phyloP scores from a whole-genome alignment of 768 basidiomycete genomes.

The Leccinum pellstonianum region DNA sequence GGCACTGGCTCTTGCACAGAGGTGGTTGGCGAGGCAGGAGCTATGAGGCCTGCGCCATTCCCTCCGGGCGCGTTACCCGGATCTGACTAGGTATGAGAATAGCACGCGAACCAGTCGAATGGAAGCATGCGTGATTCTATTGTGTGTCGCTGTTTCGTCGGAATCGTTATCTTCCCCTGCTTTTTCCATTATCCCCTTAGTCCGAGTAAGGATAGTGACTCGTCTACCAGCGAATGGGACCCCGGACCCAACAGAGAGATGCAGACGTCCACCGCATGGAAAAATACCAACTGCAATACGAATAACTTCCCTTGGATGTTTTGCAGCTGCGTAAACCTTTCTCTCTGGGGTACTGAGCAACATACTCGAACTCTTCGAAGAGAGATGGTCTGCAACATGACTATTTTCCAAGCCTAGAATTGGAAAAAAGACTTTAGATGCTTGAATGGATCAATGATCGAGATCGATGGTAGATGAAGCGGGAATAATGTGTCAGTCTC shows the following conservation, averaged over 20 bases:
- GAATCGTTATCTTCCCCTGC: neutral
- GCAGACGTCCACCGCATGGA: neutral
- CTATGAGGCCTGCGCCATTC: constrained; percentile 8
- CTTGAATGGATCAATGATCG: no score
- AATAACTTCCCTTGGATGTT: no score
- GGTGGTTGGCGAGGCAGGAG: constrained; percentile 41
- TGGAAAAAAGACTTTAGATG: no score
- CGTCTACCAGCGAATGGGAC: neutral
- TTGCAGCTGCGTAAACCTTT: no score
- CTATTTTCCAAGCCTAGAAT: no score
- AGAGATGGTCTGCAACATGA: no score
- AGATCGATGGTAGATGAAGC: no score
- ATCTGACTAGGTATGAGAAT: neutral
- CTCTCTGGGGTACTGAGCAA: no score
- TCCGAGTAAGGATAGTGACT: neutral
- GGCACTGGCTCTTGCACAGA: constrained; percentile 47
- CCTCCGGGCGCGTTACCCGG: neutral
- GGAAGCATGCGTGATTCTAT: neutral
- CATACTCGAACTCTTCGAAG: no score
- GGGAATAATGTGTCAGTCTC: no score
- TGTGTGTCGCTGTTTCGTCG: neutral
- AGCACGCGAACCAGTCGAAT: neutral
- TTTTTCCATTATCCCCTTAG: neutral
- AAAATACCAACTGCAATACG: neutral
- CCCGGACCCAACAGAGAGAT: neutral